Percentiles rank a stretch among this genome's conserved stretches.
phyloP scores from a whole-genome alignment of 345 rosid genomes.

The Arabidopsis thaliana region TAIR10.1 NC_003070.9:19189001-19189500 shows the following conservation, averaged over 20 bases:
- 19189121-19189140: slow-evolving; percentile 70
- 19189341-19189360: slow-evolving; percentile 65
- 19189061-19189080: slow-evolving; percentile 78
- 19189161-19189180: slow-evolving; percentile 15
- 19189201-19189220: slow-evolving; percentile 1
- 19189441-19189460: slow-evolving; percentile 5
- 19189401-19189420: slow-evolving; percentile 13
- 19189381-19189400: slow-evolving; percentile 59
- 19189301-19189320: slow-evolving; percentile 76
- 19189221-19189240: background rate
- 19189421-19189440: background rate
- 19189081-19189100: slow-evolving; percentile 90
- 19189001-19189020: background rate
- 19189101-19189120: slow-evolving; percentile 65
- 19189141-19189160: slow-evolving; percentile 39
- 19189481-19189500: slow-evolving; percentile 65
- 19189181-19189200: background rate
- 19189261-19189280: slow-evolving; percentile 15
- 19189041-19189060: slow-evolving; percentile 36
- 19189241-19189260: slow-evolving; percentile 23
- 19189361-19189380: slow-evolving; percentile 71
- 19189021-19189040: slow-evolving; percentile 8
- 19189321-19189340: slow-evolving; percentile 88
- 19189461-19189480: slow-evolving; percentile 6
- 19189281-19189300: background rate